Evolutionary conservation across 805 yeast genomes (phyloP), one percentile per base, ranked within the genome.

Genomic region (Lachancea fermentati): DNA sequence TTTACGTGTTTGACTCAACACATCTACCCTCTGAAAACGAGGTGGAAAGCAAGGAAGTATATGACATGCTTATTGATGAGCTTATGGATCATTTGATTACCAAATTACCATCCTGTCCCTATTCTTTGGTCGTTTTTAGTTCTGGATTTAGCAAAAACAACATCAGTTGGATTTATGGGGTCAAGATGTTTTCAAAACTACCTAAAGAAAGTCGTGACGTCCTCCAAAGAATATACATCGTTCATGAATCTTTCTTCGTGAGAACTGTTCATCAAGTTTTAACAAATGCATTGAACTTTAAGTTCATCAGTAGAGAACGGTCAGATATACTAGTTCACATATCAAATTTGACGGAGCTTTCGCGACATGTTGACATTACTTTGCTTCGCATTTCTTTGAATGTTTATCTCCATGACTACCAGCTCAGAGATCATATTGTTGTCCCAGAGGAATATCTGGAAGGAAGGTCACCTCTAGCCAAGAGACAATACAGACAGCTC

Each of bases 211-310:
- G 71, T 32, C 74, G 76, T 44, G 72, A 73, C 38, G 68, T 74
- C 41, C 62, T 91, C 32, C 65, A 66, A 37, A 81, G 78, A 52
- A 68, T 87, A 2, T 83, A 81, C 47, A 73, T 89, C 22, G 95
- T 91, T 2, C 97, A 91, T 62, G 96, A 89, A 50, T 81, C 84
- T 34, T 88, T 96, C 93, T 75, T 89, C 63, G 75, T 86, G 19
- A 77, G 87, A 51, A 81, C 95, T 0, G 73, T 86, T 28, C 75
- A 83, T 12, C 88, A 84, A 39, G 72, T 87, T 17, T 65, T 85
- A 44, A 70, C 79, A 41, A 83, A 81, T 52, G 79, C 84, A 2
- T 64, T 78, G 40, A 68, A 71, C 39, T 62, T 73, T 41, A 78
- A 76, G 46, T 66, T 71, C 19, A 51, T 69, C 14, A 48, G 38